Percentiles rank a stretch among this genome's conserved stretches.
These are phyloP conservation scores for Talaromyces albobiverticillius DNA, from an alignment of 2,329 filamentous ascomycete species.

Conservation along the genomic window DNA sequence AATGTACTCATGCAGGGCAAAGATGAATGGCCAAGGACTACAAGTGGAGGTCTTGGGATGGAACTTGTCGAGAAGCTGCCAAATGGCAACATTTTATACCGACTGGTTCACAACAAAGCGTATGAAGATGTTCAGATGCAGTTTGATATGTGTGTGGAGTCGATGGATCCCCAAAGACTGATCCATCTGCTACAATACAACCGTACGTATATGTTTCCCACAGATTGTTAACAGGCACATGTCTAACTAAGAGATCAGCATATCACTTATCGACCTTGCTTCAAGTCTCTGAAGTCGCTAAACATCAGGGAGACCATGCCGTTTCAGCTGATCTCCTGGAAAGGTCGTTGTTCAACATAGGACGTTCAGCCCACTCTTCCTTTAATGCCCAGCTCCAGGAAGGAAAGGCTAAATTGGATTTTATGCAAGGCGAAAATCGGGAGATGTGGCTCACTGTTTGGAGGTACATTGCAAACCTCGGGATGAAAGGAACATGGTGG, in stretches of 20 bases:
- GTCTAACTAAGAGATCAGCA: conserved; percentile 41
- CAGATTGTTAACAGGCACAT: not conserved
- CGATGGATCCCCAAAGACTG: conserved; percentile 79
- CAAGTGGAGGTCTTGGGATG: conserved; percentile 83
- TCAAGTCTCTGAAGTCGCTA: conserved; percentile 87
- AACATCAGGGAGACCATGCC: conserved; percentile 84
- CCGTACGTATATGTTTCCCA: conserved; percentile 30
- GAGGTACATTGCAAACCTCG: conserved; percentile 80
- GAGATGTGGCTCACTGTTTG: conserved; percentile 90
- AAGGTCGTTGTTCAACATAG: conserved; percentile 87
- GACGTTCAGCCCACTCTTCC: conserved; percentile 78
- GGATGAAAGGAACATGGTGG: conserved; percentile 88
- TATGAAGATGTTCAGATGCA: conserved; percentile 74
- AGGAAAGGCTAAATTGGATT: conserved; percentile 78
- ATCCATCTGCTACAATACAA: conserved; percentile 70
- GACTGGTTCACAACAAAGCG: conserved; percentile 68
- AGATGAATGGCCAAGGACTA: conserved; percentile 78
- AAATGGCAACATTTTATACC: conserved; percentile 68
- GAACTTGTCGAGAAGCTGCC: conserved; percentile 56
- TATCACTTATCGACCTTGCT: conserved; percentile 94
- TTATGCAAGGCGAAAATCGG: conserved; percentile 78
- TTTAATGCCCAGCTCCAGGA: conserved; percentile 73
- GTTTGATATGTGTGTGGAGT: conserved; percentile 77
- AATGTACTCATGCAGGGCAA: conserved; percentile 86
- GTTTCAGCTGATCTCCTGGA: conserved; percentile 85